Percentiles rank a stretch among this genome's conserved stretches.
Evolutionary conservation across 495 filamentous ascomycete genomes (phyloP).

Genomic region (Talaromyces trachyspermus): DNA sequence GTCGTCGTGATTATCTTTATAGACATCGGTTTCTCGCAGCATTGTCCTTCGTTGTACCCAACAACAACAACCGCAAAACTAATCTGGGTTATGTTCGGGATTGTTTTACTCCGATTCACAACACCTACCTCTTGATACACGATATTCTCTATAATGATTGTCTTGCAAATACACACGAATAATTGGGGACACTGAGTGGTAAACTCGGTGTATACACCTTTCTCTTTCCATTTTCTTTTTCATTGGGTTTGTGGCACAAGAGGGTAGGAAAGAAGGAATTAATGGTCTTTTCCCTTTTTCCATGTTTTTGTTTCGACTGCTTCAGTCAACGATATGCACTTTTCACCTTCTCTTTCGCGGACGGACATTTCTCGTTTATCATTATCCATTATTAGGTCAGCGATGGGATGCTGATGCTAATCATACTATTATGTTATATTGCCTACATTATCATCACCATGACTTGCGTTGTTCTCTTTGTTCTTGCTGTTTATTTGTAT

Average conservation of each 20-base stretch:
- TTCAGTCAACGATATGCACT: slow-evolving; percentile 4
- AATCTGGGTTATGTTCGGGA: no score
- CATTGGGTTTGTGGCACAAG: background rate
- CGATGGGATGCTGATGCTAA: background rate
- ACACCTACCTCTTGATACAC: no score
- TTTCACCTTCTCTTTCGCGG: slow-evolving; percentile 7
- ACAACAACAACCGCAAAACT: no score
- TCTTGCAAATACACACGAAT: background rate
- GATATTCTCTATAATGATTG: background rate
- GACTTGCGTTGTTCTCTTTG: slow-evolving; percentile 14
- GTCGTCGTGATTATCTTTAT: no score
- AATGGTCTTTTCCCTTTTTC: slow-evolving; percentile 12
- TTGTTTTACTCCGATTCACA: no score
- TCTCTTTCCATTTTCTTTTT: background rate
- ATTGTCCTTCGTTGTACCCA: no score
- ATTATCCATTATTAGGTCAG: slow-evolving; percentile 7
- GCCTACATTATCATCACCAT: slow-evolving; percentile 7
- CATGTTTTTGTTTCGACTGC: slow-evolving; percentile 24
- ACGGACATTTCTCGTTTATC: slow-evolving; percentile 12
- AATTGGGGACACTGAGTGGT: no score
- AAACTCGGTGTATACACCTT: background rate
- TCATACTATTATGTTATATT: slow-evolving; percentile 9
- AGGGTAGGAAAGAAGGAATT: background rate
- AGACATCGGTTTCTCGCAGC: no score
- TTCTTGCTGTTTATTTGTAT: slow-evolving; percentile 14